Conservation (phyloP, 2,329 filamentous ascomycete genomes). For the Sporothrix globosa region DNA sequence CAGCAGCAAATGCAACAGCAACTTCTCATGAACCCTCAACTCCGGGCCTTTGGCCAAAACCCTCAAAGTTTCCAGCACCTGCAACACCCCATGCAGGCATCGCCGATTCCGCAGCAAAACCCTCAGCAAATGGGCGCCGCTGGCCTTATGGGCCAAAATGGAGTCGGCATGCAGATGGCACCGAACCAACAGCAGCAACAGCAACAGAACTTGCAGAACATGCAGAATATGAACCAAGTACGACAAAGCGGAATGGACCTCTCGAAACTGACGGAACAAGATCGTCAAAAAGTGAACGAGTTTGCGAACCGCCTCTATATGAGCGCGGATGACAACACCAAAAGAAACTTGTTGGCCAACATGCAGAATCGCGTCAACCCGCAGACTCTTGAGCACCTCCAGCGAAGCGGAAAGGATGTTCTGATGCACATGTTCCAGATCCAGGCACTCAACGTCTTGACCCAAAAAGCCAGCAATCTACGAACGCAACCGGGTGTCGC, state of each 20-base stretch:
- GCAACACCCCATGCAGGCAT: constrained; percentile 62
- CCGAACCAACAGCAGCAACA: constrained; percentile 46
- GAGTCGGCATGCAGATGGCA: constrained; percentile 47
- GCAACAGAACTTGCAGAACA: constrained; percentile 43
- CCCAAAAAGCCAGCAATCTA: constrained; percentile 37
- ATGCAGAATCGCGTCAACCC: constrained; percentile 47
- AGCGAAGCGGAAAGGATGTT: constrained; percentile 54
- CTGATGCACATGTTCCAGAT: constrained; percentile 55
- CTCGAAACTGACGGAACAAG: constrained; percentile 48
- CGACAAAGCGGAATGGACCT: constrained; percentile 44
- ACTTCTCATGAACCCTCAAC: constrained; percentile 50
- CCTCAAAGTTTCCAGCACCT: constrained; percentile 60
- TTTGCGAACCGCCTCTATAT: constrained; percentile 49
- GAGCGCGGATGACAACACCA: constrained; percentile 51
- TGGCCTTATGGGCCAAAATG: constrained; percentile 40
- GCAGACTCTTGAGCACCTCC: constrained; percentile 50
- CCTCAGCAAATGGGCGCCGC: constrained; percentile 49
- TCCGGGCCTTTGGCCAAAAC: constrained; percentile 43
- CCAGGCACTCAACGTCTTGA: constrained; percentile 43
- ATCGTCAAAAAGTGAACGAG: constrained; percentile 52
- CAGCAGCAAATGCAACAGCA: constrained; percentile 46
- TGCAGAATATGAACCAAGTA: constrained; percentile 44
- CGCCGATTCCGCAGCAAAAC: constrained; percentile 55
- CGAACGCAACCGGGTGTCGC: constrained; percentile 36
- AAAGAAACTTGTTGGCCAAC: constrained; percentile 47